Evolutionary conservation across 768 basidiomycete species (phyloP).

Genomic region (Kondoa malvinella): DNA sequence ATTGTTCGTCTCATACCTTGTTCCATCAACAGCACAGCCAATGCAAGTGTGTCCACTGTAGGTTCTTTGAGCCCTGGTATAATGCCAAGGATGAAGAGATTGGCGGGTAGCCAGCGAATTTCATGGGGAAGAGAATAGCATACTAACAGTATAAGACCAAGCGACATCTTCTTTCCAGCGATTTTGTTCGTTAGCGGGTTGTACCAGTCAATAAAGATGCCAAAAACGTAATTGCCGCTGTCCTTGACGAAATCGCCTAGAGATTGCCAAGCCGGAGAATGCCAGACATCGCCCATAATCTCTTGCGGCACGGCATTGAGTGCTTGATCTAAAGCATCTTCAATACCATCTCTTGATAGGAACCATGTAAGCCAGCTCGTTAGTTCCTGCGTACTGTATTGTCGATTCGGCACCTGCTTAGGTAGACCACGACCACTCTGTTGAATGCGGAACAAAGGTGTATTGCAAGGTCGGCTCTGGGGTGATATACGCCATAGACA

Average conservation of each 20-base stretch:
- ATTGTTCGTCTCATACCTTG: no score
- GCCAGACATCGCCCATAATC: slow-evolving; percentile 1
- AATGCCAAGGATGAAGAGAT: slow-evolving; percentile 11
- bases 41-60: slow-evolving; percentile 3
- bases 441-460: no score
- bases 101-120: slow-evolving; percentile 10
- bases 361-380: not conserved
- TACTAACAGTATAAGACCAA: slow-evolving; percentile 9
- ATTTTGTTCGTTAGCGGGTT: slow-evolving; percentile 14
- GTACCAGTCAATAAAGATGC: slow-evolving; percentile 17
- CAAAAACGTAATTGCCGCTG: slow-evolving; percentile 8
- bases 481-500: no score
- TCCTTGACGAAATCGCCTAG: not conserved
- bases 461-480: no score
- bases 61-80: slow-evolving; percentile 14
- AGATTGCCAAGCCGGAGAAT: not conserved
- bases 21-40: not conserved
- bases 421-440: no score
- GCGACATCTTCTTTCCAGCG: slow-evolving; percentile 14
- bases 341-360: not conserved
- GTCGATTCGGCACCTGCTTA: no score
- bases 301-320: not conserved
- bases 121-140: slow-evolving; percentile 18
- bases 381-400: not conserved
- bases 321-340: not conserved